Evolutionary conservation across 2,329 filamentous ascomycete species (phyloP).

Genomic region (Botrytis paeoniae): DNA sequence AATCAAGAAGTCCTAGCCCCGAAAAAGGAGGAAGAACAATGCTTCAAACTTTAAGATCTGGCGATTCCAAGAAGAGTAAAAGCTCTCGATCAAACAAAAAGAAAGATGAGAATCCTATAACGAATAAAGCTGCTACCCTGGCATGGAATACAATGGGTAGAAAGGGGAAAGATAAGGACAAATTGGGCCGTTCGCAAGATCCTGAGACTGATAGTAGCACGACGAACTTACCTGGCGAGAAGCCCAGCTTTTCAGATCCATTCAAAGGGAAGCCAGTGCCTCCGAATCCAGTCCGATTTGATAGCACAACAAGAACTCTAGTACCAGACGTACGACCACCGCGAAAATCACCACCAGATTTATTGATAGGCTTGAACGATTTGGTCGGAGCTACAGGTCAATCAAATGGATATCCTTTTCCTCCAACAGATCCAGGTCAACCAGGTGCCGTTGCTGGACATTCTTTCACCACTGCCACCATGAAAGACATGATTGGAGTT

Average conservation of each 20-base stretch:
- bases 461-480: conserved; percentile 28
- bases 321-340: conserved; percentile 28
- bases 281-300: conserved; percentile 34
- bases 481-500: conserved; percentile 33
- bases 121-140: conserved; percentile 62
- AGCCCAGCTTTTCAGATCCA: conserved; percentile 28
- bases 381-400: conserved; percentile 26
- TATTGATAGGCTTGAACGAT: conserved; percentile 29
- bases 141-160: conserved; percentile 48
- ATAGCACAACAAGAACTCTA: conserved; percentile 37
- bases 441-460: conserved; percentile 33
- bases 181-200: conserved; percentile 33
- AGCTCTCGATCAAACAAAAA: conserved; percentile 33
- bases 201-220: conserved; percentile 31
- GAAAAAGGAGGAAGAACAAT: conserved; percentile 54
- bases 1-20: conserved; percentile 52
- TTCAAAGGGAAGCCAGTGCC: conserved; percentile 22
- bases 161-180: conserved; percentile 28
- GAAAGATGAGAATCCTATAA: conserved; percentile 48
- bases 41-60: conserved; percentile 58
- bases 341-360: conserved; percentile 30
- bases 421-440: conserved; percentile 34
- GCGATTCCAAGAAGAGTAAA: conserved; percentile 47
- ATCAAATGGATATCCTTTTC: conserved; percentile 37
- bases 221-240: conserved; percentile 29